Percentiles rank a stretch among this genome's conserved stretches.
Evolutionary conservation across 164 flowering plant genomes (phyloP).

Genomic region (Kingdonia uniflora): DNA sequence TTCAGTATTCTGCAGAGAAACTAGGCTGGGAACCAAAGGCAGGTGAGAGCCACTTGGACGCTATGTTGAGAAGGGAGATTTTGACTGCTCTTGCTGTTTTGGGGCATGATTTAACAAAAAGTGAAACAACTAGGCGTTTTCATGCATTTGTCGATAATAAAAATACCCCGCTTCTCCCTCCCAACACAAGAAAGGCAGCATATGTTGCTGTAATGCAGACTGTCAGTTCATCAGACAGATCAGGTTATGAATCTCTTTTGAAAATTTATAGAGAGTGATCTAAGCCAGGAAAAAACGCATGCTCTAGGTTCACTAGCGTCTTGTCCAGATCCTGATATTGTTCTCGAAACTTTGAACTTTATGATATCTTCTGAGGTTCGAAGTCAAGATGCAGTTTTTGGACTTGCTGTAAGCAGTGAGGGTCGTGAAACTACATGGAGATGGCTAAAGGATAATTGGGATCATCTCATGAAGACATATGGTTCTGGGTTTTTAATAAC

Average conservation of each 20-base stretch:
- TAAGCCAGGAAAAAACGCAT: conserved; percentile 47
- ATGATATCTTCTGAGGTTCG: conserved; percentile 78
- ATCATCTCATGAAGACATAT: not conserved
- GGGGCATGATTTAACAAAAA: conserved; percentile 57
- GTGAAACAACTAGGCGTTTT: conserved; percentile 72
- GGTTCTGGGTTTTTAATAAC: conserved; percentile 1
- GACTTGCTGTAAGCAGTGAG: conserved; percentile 62
- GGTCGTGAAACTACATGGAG: conserved; percentile 87
- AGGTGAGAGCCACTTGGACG: conserved; percentile 85
- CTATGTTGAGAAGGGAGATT: conserved; percentile 90
- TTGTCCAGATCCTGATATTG: conserved; percentile 60
- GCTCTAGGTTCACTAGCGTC: conserved; percentile 40
- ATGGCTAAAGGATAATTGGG: conserved; percentile 36
- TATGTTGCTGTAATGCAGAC: conserved; percentile 53
- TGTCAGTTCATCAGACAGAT: conserved; percentile 39
- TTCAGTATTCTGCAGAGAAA: conserved; percentile 75
- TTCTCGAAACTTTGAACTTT: conserved; percentile 80
- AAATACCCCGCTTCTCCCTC: conserved; percentile 71
- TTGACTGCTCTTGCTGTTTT: conserved; percentile 72
- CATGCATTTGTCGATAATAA: conserved; percentile 63
- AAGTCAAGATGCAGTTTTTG: conserved; percentile 78
- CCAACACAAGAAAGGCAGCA: conserved; percentile 90
- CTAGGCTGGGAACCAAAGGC: conserved; percentile 85
- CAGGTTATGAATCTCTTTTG: conserved; percentile 69
- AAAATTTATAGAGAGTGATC: conserved; percentile 79